Conservation (phyloP, 2,329 filamentous ascomycete species). For the Parascedosporium putredinis region DNA sequence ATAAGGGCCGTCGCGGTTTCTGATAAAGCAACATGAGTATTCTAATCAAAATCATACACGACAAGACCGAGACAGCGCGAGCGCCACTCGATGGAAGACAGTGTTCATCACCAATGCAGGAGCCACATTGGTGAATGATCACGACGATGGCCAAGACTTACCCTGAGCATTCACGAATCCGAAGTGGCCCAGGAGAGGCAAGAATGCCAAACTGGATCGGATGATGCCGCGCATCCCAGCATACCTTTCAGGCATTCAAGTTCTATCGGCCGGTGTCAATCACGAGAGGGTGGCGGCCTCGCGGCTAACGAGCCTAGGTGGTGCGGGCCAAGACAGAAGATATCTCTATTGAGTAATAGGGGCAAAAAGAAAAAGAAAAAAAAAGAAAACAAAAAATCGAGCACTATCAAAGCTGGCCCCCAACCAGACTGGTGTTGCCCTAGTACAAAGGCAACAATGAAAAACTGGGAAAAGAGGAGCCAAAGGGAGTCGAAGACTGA, state of each 20-base stretch:
- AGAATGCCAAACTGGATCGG: background rate
- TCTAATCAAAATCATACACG: too few species aligned
- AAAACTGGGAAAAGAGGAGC: background rate
- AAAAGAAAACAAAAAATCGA: conserved; percentile 2
- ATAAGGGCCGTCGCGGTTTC: conserved; percentile 6
- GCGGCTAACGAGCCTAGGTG: background rate
- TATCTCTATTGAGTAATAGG: too few species aligned
- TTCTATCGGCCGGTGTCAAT: background rate
- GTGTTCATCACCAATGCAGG: background rate
- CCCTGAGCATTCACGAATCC: conserved; percentile 3
- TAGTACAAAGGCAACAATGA: conserved; percentile 1
- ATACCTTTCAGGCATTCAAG: background rate
- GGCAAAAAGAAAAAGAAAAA: too few species aligned
- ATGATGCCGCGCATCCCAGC: conserved; percentile 5
- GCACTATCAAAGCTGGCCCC: background rate
- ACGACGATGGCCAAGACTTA: conserved; percentile 1
- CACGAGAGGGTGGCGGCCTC: background rate
- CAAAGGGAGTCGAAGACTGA: background rate
- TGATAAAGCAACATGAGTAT: background rate
- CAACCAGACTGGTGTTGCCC: background rate
- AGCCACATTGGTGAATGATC: background rate
- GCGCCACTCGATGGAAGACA: too few species aligned
- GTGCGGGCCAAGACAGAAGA: conserved; percentile 3
- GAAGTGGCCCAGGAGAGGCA: background rate
- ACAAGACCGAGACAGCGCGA: too few species aligned